Percentiles rank a stretch among this genome's conserved stretches.
Conservation (phyloP, 306 rosid genomes). For the Echinosophora koreensis region DNA sequence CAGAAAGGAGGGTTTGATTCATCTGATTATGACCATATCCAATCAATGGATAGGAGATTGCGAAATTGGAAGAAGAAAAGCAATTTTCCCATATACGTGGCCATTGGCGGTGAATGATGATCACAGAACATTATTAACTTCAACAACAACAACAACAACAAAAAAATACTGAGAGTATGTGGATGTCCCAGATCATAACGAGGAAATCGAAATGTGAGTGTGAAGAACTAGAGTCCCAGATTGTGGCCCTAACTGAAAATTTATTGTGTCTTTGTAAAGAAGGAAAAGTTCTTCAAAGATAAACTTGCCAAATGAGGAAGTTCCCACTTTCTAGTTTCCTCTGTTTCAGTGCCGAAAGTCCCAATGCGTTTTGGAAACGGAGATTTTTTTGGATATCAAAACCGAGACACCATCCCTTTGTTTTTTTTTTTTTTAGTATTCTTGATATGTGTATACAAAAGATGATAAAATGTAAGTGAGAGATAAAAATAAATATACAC, state of each 20-base stretch:
- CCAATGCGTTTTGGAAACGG: too few species aligned
- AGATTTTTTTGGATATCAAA: too few species aligned
- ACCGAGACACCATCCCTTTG: too few species aligned
- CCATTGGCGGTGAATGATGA: not conserved
- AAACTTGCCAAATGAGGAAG: slow-evolving; percentile 35
- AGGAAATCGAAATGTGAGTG: not conserved
- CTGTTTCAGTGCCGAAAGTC: too few species aligned
- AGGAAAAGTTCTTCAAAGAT: slow-evolving; percentile 33
- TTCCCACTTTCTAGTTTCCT: too few species aligned
- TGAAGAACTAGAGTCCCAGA: not conserved
- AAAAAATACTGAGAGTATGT: not conserved
- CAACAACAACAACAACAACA: not conserved
- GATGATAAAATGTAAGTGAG: too few species aligned
- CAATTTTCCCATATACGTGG: slow-evolving; percentile 18
- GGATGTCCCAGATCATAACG: slow-evolving; percentile 9
- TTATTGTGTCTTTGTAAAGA: not conserved
- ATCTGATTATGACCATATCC: slow-evolving; percentile 4
- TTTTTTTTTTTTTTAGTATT: too few species aligned
- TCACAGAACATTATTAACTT: not conserved
- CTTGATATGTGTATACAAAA: too few species aligned
- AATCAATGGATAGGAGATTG: slow-evolving; percentile 20
- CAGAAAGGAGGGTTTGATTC: slow-evolving; percentile 1
- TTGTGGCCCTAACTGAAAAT: slow-evolving; percentile 10
- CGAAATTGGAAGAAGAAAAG: slow-evolving; percentile 10
- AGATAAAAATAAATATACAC: too few species aligned